These are phyloP conservation scores for Solanum chaucha DNA, from an alignment of 257 asterid species.

Conservation along the genomic window DNA sequence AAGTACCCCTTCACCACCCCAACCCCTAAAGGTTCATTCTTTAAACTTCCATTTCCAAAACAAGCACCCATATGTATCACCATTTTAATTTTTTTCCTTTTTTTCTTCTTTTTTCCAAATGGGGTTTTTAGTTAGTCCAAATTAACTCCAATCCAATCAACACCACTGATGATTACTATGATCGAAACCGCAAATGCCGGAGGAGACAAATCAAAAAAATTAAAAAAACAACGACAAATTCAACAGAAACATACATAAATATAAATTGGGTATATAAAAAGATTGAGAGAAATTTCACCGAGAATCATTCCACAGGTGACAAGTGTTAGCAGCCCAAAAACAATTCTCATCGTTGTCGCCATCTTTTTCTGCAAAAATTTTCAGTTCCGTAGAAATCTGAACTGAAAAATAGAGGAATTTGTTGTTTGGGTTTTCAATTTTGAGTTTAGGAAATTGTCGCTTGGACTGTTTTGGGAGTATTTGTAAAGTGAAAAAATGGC, in stretches of 20 bases:
- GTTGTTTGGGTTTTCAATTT: not conserved
- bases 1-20: not conserved
- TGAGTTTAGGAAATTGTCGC: not conserved
- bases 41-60: not conserved
- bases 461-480: not conserved
- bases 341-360: slow-evolving; percentile 29
- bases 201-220: not conserved
- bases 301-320: slow-evolving; percentile 69
- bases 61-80: not conserved
- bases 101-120: not conserved
- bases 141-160: not conserved
- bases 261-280: not conserved
- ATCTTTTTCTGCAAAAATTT: not conserved
- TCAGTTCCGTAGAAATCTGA: not conserved
- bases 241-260: not conserved
- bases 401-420: not conserved
- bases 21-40: not conserved
- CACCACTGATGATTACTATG: not conserved
- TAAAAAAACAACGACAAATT: not conserved
- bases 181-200: not conserved
- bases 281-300: slow-evolving; percentile 26
- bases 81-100: not conserved
- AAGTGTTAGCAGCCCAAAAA: slow-evolving; percentile 60
- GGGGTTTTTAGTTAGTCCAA: not conserved
- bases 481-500: not conserved